Evolutionary conservation across 306 rosid genomes (phyloP).

Genomic region (Spatholobus suberectus): DNA sequence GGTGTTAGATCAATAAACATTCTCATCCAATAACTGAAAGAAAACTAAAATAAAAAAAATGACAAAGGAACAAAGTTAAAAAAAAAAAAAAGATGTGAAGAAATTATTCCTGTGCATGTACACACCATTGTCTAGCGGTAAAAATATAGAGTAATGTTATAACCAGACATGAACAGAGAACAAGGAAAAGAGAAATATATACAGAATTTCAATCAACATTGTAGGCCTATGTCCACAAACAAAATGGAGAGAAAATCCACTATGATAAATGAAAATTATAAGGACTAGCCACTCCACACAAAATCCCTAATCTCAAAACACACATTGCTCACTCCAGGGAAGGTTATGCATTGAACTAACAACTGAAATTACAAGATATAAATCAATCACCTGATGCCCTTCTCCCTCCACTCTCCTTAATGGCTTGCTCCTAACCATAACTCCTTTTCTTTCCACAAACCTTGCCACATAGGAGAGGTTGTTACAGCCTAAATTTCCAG

Average conservation of each 20-base stretch:
- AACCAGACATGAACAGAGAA: not conserved
- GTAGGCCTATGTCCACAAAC: not conserved
- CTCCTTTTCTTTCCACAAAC: not conserved
- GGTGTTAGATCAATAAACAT: slow-evolving; percentile 38
- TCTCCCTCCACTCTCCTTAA: not conserved
- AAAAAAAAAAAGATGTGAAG: not conserved
- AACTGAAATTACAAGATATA: slow-evolving; percentile 5
- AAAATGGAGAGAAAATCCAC: not conserved
- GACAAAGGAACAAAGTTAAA: not conserved
- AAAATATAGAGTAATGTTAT: not conserved
- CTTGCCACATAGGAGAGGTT: not conserved
- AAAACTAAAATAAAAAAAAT: not conserved
- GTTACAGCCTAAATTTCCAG: not conserved
- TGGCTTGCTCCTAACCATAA: not conserved
- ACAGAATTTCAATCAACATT: not conserved
- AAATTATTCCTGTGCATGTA: not conserved
- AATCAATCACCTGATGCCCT: not conserved
- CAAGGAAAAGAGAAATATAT: not conserved
- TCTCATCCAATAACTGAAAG: slow-evolving; percentile 36
- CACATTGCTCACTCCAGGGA: not conserved
- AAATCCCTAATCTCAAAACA: slow-evolving; percentile 5
- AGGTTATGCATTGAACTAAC: not conserved
- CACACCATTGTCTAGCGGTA: not conserved
- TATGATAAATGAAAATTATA: too few relatives aligned
- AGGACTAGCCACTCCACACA: slow-evolving; percentile 2